A percentile compares a stretch with the other conserved stretches of the same genome.
Evolutionary conservation across 2,329 filamentous ascomycete species (phyloP).

Genomic region (Cladophialophora yegresii): DNA sequence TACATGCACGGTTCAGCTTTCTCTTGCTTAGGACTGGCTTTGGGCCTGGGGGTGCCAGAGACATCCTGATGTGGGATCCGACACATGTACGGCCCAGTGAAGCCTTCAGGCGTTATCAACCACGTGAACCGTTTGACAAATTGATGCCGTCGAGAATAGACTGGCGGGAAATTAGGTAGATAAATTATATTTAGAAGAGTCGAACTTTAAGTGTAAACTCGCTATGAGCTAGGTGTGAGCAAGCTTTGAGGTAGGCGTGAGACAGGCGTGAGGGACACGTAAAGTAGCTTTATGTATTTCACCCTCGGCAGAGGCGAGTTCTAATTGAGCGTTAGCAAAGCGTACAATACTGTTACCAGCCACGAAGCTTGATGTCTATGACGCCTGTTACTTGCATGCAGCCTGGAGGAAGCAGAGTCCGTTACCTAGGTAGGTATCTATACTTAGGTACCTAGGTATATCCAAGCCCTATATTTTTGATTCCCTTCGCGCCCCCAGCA

Average conservation of each 20-base stretch:
- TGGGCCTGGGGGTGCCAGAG: not conserved
- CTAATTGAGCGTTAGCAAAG: not conserved
- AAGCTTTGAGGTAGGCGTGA: not conserved
- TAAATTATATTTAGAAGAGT: too few relatives aligned
- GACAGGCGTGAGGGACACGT: not conserved
- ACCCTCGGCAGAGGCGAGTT: not conserved
- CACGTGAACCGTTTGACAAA: not conserved
- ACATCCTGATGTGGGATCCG: not conserved
- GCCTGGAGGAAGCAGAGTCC: not conserved
- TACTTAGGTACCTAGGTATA: too few relatives aligned
- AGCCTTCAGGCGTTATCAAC: not conserved
- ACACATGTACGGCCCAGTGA: not conserved
- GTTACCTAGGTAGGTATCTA: not conserved
- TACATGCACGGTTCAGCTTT: constrained; percentile 17
- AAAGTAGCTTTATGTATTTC: not conserved
- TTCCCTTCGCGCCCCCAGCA: not conserved
- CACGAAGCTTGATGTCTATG: not conserved
- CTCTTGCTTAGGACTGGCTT: not conserved
- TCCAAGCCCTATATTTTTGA: not conserved
- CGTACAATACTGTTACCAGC: not conserved
- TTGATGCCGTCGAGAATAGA: too few relatives aligned
- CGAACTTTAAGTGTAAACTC: not conserved
- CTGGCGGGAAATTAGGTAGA: too few relatives aligned
- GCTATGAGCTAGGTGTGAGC: not conserved
- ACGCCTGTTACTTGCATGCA: not conserved